Evolutionary conservation across 768 basidiomycete species (phyloP), one percentile per base, ranked within the genome.

Genomic region (Fomitopsis pulvina): DNA sequence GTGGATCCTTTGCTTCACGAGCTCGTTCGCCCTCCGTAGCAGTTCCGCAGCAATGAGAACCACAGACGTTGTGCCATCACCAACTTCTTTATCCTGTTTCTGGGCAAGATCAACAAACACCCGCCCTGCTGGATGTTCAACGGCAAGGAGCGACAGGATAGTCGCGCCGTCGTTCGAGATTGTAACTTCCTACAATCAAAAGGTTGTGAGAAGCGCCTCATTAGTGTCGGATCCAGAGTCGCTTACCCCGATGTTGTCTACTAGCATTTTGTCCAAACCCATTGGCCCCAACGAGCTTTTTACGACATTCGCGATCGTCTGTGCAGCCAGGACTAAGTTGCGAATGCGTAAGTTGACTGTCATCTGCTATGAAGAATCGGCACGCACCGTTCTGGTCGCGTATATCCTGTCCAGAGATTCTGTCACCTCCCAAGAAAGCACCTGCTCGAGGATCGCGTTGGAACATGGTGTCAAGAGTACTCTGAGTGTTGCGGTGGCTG

Each of bases 121-220:
- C 56, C 91, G 86, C 20, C 93, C 96, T 3, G 96, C 96, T 24
- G 96, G 96, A 63, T 98, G 92, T 61, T 96, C 92, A 40, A 99
- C 94, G 14, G 92, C 83, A 34, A 98, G 75, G 18, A 98, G 76
- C 21, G 90, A 85, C 32, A 99, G 81, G 59, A 99, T 99, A n/a
- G 96, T 98, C 14, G 96, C 96, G 42, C 96, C 96, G 71, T 98
- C 96, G 70, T 99, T 99, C 41, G 96, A 97, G 66, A 99, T 98
- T 26, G 96, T 98, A 25, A 98, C 94, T 78, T 99, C 96, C 92
- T 95, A 67, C 4, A 30, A 29, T 24, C 14, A 21, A 14, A 16
- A 42, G 4, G 20, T 3, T n/a, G 22, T 45, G 29, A 45, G 18
- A 4, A 27, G 16, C 6, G 26, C 11, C 21, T 16, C 22, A 9